Conservation (phyloP, 2,329 filamentous ascomycete genomes). For the Beauveria caledonica region DNA sequence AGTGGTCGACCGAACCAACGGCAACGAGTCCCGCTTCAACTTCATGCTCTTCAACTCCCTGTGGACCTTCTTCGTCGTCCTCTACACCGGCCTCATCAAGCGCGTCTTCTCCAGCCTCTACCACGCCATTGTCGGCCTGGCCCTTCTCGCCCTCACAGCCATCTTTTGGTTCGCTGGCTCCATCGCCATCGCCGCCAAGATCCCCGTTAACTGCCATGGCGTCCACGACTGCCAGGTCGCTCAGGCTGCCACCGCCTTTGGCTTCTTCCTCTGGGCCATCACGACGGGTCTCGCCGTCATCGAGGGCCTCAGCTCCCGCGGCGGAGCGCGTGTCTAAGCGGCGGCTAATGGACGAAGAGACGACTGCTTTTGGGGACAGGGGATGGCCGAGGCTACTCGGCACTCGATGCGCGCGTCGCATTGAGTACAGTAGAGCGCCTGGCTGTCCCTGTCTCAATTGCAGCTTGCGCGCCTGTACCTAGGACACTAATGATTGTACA, state of each 20-base stretch:
- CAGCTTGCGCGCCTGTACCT: background rate
- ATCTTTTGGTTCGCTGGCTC: constrained; percentile 89
- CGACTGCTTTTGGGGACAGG: background rate
- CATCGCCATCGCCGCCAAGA: constrained; percentile 62
- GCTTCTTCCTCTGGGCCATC: constrained; percentile 53
- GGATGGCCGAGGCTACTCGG: background rate
- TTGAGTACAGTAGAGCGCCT: background rate
- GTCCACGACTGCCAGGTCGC: constrained; percentile 47
- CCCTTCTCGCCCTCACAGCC: constrained; percentile 62
- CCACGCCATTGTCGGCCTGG: constrained; percentile 58
- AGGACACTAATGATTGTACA: constrained; percentile 4
- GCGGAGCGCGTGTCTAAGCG: constrained; percentile 19
- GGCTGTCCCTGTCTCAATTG: background rate
- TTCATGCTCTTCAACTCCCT: constrained; percentile 75
- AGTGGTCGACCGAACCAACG: constrained; percentile 45
- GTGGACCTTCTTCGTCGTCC: constrained; percentile 65
- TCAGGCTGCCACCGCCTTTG: constrained; percentile 59
- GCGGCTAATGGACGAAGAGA: too few relatives aligned
- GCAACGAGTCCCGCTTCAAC: constrained; percentile 46
- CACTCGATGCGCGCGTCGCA: background rate
- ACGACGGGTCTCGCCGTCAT: constrained; percentile 40
- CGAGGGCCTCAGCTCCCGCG: constrained; percentile 34
- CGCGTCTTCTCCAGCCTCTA: constrained; percentile 51
- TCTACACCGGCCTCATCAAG: constrained; percentile 63
- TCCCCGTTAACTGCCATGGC: constrained; percentile 48